Percentiles rank a stretch among this genome's conserved stretches.
Conservation (phyloP, 2,329 filamentous ascomycete genomes). For the Talaromyces amestolkiae region DNA sequence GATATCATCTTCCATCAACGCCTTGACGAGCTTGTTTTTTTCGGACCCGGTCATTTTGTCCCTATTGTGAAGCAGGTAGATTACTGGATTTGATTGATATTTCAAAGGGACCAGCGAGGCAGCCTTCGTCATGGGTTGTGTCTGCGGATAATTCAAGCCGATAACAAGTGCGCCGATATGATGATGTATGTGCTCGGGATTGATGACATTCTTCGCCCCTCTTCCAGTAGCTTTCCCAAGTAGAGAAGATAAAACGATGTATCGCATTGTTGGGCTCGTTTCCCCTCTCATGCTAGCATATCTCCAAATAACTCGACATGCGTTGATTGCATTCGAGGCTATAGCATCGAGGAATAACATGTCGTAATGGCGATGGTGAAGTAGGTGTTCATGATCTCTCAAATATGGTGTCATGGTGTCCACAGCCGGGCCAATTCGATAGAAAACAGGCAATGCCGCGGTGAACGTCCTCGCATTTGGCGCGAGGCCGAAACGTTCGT, state of each 20-base stretch:
- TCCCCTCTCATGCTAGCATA: constrained; percentile 44
- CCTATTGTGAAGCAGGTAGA: constrained; percentile 24
- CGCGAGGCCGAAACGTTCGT: constrained; percentile 28
- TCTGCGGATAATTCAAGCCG: constrained; percentile 28
- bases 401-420: not conserved
- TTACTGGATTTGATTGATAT: constrained; percentile 28
- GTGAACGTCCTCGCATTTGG: constrained; percentile 31
- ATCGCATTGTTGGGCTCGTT: constrained; percentile 36
- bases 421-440: constrained; percentile 28
- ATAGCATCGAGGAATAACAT: constrained; percentile 45
- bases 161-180: constrained; percentile 35
- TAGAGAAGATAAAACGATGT: constrained; percentile 33
- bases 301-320: constrained; percentile 48
- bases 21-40: constrained; percentile 28
- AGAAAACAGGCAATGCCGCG: constrained; percentile 30
- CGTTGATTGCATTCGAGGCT: constrained; percentile 38
- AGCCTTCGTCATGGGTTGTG: constrained; percentile 20
- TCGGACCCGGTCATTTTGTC: constrained; percentile 23
- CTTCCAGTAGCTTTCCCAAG: constrained; percentile 24
- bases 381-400: constrained; percentile 20
- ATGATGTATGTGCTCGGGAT: constrained; percentile 24
- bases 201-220: constrained; percentile 12
- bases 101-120: constrained; percentile 25
- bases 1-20: constrained; percentile 32
- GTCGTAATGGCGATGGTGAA: constrained; percentile 32